A percentile compares a stretch with the other conserved stretches of the same genome.
Evolutionary conservation across 208 protist species (phyloP).

Genomic region (Leishmania turanica): DNA sequence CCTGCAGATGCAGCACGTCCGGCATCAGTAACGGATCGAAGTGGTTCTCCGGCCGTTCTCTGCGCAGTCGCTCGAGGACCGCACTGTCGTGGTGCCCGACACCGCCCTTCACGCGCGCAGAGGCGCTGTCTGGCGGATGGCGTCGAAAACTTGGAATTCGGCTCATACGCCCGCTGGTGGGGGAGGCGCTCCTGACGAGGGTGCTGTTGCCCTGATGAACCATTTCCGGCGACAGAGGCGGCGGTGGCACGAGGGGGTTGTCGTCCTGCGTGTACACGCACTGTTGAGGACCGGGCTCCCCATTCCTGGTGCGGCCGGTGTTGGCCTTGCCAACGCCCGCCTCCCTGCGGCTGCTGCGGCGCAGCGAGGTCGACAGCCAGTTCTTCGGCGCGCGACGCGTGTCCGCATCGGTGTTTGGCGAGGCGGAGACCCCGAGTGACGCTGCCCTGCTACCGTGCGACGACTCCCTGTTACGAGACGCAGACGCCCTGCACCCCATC

Average conservation of each 20-base stretch:
- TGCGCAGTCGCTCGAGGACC: neutral
- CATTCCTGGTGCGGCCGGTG: neutral
- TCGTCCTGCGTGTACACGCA: conserved; percentile 18
- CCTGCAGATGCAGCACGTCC: neutral
- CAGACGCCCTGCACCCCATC: conserved; percentile 43
- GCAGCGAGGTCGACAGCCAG: conserved; percentile 12
- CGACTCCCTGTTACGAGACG: conserved; percentile 4
- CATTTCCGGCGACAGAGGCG: neutral
- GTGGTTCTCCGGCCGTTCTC: conserved; percentile 22
- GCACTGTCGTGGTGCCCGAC: neutral
- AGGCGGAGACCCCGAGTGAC: neutral
- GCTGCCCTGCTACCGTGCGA: neutral
- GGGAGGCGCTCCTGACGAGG: neutral
- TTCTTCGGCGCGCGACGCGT: neutral
- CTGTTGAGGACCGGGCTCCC: neutral
- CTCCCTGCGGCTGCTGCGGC: neutral
- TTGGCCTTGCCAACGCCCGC: neutral
- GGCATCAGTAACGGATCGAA: conserved; percentile 40
- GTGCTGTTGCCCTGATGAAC: conserved; percentile 12
- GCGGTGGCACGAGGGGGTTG: conserved; percentile 22
- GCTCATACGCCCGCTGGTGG: neutral
- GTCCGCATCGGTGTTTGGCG: neutral
- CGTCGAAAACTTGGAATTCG: neutral
- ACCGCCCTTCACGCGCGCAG: neutral
- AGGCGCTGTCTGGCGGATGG: neutral